Percentiles rank a stretch among this genome's conserved stretches.
Evolutionary conservation across 768 basidiomycete genomes (phyloP).

Genomic region (Serendipita sp.): DNA sequence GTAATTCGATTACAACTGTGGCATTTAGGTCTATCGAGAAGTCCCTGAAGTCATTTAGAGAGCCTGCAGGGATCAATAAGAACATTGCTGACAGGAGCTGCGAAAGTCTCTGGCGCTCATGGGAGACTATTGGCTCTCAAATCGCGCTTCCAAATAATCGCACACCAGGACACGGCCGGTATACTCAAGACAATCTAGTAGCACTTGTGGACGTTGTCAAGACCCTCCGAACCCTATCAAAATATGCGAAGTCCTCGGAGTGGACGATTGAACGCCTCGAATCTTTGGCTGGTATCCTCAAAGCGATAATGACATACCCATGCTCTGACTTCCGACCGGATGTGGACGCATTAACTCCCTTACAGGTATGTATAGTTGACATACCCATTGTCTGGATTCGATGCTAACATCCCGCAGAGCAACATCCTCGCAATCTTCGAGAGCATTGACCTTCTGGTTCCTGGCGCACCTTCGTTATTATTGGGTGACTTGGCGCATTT

Average conservation of each 20-base stretch:
- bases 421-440: constrained; percentile 57
- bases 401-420: constrained; percentile 29
- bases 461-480: constrained; percentile 53
- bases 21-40: constrained; percentile 72
- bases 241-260: constrained; percentile 32
- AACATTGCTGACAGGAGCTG: constrained; percentile 29
- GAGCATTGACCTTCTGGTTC: constrained; percentile 44
- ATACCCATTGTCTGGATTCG: not conserved
- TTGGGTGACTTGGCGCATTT: constrained; percentile 77
- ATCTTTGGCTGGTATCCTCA: constrained; percentile 61
- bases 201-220: constrained; percentile 62
- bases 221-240: constrained; percentile 37
- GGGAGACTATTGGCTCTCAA: constrained; percentile 47
- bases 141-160: constrained; percentile 14
- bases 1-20: constrained; percentile 56
- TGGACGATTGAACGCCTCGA: constrained; percentile 52
- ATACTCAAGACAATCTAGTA: constrained; percentile 71
- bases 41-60: constrained; percentile 44
- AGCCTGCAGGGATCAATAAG: constrained; percentile 11
- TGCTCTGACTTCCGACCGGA: constrained; percentile 70
- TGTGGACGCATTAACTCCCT: constrained; percentile 61
- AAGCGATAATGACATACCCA: constrained; percentile 29
- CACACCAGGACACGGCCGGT: not conserved
- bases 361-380: constrained; percentile 36
- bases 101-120: constrained; percentile 53